Base-by-base conservation (phyloP, 345 rosid genomes). In the Ceriops zippeliana region DNA sequence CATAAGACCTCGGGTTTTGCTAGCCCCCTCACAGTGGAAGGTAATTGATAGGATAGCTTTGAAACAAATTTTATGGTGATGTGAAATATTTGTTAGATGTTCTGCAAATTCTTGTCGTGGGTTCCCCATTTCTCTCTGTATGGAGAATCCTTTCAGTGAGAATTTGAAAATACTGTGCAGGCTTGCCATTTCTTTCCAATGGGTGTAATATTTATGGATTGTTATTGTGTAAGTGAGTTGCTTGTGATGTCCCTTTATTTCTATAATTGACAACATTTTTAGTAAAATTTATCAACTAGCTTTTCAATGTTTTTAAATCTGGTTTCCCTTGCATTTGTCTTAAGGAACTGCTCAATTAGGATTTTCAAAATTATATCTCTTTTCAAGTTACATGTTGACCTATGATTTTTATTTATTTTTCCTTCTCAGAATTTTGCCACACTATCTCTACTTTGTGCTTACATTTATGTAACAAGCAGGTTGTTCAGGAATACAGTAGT, bases 11-110 rank as follows among this genome's bases (percentile, higher is more conserved):
- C 67, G 88, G 53, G 89, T 87, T 52, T 81, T 85, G 67, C 79
- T 87, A 19, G 88, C 89, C 27, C 89, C 86, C 34, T 76, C 85
- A 2, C 92, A 87, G 60, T 87, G 88, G 92, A 79, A 83, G 85
- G 89, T 87, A 64, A 66, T 53, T 68, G 20, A 35, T 47, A 56
- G 62, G 26, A 21, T 31, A 42, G 63, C 42, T 32, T 47, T 4
- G 24, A 27, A 67, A 37, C 24, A 54, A 27, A 16, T 37, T 42
- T 20, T 59, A n/a, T 8, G 5, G 19, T 53, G 59, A 31, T 64
- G 27, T 60, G 31, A 53, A 58, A 5, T 38, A 35, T 20, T 56
- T 27, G 37, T 49, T 47, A 6, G 21, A 52, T 61, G 11, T 13
- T 22, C 32, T 51, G 24, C 2, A 11, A 35, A 37, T 60, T 62